Conservation (phyloP, 2,329 filamentous ascomycete genomes). For the Zymoseptoria tritici region DNA sequence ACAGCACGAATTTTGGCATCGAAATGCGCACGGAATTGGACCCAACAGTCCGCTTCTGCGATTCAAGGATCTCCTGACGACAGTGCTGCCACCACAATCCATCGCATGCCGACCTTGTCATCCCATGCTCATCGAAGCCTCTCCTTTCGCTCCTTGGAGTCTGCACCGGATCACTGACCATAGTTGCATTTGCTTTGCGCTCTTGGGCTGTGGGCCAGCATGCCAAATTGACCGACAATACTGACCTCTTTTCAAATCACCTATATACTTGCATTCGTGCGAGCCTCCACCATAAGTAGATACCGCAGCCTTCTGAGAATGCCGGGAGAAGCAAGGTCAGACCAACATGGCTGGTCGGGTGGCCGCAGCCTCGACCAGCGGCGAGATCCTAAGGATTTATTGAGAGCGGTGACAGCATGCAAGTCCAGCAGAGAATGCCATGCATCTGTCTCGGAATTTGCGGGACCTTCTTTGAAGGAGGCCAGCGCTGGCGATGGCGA, state of each 20-base stretch:
- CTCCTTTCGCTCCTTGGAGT: not conserved
- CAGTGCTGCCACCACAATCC: not conserved
- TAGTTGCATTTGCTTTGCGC: not conserved
- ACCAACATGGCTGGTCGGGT: not conserved
- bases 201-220: not conserved
- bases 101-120: not conserved
- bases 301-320: not conserved
- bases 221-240: not conserved
- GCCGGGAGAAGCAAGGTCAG: not conserved
- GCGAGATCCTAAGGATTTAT: not conserved
- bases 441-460: not conserved
- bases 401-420: not conserved
- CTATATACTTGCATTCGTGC: not conserved
- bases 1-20: not conserved
- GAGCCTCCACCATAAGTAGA: not conserved
- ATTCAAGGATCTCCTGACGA: not conserved
- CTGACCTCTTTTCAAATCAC: not conserved
- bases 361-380: not conserved
- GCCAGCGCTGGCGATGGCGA: not conserved
- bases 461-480: not conserved
- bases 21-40: not conserved
- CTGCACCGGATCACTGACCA: not conserved
- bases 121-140: not conserved
- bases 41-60: not conserved
- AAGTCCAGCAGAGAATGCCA: not conserved